These are phyloP conservation scores for Erysimum cheiri DNA, from an alignment of 441 rosid species.

Conservation along the genomic window DNA sequence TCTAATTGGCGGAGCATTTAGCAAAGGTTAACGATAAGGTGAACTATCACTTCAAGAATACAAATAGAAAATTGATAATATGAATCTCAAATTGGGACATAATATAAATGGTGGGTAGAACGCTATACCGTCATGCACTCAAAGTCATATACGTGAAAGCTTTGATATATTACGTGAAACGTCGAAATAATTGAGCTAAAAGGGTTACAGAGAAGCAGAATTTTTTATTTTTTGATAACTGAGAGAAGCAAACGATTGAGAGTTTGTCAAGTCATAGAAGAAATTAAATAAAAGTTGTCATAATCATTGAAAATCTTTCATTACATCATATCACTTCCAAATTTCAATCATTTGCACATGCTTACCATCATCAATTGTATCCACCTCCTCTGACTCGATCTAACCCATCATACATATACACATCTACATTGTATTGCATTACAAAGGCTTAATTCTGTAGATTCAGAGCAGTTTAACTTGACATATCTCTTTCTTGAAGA, in stretches of 20 bases:
- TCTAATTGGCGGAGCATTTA: no score
- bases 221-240: not conserved
- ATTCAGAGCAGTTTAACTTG: not conserved
- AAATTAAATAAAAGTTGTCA: conserved; percentile 21
- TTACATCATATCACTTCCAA: conserved; percentile 31
- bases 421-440: not conserved
- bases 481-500: not conserved
- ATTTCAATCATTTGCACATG: conserved; percentile 43
- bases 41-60: not conserved
- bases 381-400: conserved; percentile 45
- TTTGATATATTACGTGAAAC: conserved; percentile 30
- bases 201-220: not conserved
- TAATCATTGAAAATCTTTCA: conserved; percentile 42
- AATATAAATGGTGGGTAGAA: not conserved
- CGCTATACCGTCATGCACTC: conserved; percentile 24
- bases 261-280: conserved; percentile 27
- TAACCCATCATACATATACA: not conserved
- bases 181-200: conserved; percentile 14
- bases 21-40: no score
- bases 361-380: conserved; percentile 37
- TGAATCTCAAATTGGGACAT: not conserved
- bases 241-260: conserved; percentile 16
- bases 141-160: conserved; percentile 27
- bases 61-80: not conserved
- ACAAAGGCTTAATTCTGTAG: not conserved